Base-by-base conservation (phyloP, 306 rosid species). In the Sicyos edulis region DNA sequence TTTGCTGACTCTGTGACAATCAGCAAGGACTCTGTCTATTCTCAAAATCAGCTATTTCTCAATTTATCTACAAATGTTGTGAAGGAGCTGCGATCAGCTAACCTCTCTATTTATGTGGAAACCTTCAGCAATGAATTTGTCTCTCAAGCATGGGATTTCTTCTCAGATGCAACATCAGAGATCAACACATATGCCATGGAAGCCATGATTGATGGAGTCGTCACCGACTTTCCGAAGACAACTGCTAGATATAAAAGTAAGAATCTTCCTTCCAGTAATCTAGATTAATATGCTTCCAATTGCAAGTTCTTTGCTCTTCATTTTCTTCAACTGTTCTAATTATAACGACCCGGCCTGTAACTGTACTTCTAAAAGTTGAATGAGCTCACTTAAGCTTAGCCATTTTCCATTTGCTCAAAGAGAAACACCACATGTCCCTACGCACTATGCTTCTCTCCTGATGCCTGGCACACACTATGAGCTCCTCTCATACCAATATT, bases 91-190 rank as follows among this genome's bases (percentile, higher is more conserved):
- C 55, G 83, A 61, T 71, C 82, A 16, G 53, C 52, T 9, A 84
- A 89, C 55, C 85, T 95, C 80, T 75, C 88, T 5, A 88, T 95
- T 64, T 95, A 86, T 42, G 96, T 85, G 10, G 92, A 87, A 83
- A 72, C 76, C 75, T 95, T 95, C 84, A 87, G 86, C 88, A 91
- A 95, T 70, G 99, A 95, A 88, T 95, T 87, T 75, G 82, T 82
- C 54, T 86, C 97, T 63, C 99, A 95, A 78, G 84, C 92, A n/a
- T 95, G 90, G 90, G 99, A 95, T 83, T 91, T 83, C 87, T 88
- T 85, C 88, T 86, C 95, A 5, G 99, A 95, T 82, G 60, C 99
- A 73, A 87, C 95, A 0, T 83, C 86, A 60, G 97, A 95, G 86
- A 80, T 95, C 77, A 91, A 91, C 82, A 67, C 97, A 34, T 95